Conservation (phyloP, 1,284 basidiomycete species). For the Apiotrichum laibachii region DNA sequence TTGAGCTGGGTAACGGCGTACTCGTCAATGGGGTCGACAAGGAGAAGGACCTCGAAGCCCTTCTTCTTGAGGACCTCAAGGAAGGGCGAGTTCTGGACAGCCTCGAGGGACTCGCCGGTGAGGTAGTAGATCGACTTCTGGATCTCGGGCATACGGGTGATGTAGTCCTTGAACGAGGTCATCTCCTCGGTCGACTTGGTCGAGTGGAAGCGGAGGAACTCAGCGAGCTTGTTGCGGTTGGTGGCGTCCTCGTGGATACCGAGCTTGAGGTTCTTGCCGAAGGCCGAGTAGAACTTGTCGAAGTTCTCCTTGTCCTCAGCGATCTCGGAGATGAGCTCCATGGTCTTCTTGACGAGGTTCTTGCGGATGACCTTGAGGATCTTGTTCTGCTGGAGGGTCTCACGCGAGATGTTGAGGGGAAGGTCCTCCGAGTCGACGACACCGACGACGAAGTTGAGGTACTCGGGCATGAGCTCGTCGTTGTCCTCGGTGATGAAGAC, state of each 20-base stretch:
- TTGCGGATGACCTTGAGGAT: constrained; percentile 82
- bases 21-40: constrained; percentile 98
- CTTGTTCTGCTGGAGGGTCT: constrained; percentile 99
- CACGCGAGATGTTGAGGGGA: constrained; percentile 99
- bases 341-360: constrained; percentile 97
- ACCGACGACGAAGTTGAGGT: constrained; percentile 99
- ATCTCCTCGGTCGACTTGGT: constrained; percentile 92
- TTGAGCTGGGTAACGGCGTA: constrained; percentile 97
- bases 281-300: constrained; percentile 87
- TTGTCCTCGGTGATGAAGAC: constrained; percentile 99
- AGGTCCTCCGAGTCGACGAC: constrained; percentile 99
- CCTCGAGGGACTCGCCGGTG: constrained; percentile 92
- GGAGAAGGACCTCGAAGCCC: constrained; percentile 96
- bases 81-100: constrained; percentile 95
- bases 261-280: constrained; percentile 97
- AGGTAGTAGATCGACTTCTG: constrained; percentile 99
- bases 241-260: constrained; percentile 99
- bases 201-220: constrained; percentile 98
- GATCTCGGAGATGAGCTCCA: constrained; percentile 94
- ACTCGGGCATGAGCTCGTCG: constrained; percentile 99
- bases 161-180: constrained; percentile 98
- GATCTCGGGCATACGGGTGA: constrained; percentile 98
- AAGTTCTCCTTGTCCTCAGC: constrained; percentile 99
- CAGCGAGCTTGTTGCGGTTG: constrained; percentile 98
- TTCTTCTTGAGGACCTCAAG: constrained; percentile 99